Conservation (phyloP, 1,139 yeast genomes). For the Sugiyamaella novakii region DNA sequence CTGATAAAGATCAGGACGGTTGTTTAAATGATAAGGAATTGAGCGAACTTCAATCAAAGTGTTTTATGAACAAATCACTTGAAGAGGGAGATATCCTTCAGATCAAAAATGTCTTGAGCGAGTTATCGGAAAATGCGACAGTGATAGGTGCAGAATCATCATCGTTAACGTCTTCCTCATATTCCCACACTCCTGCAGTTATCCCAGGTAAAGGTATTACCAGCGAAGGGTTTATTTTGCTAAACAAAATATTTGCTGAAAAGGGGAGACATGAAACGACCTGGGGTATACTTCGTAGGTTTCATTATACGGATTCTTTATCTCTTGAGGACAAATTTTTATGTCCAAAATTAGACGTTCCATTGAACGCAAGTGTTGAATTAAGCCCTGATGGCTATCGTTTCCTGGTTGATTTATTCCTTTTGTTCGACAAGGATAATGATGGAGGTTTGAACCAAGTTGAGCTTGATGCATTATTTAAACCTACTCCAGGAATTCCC, state of each 20-base stretch:
- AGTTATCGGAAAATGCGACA: conserved; percentile 18
- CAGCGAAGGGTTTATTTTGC: conserved; percentile 69
- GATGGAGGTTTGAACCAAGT: conserved; percentile 87
- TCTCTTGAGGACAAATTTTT: conserved; percentile 78
- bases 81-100: conserved; percentile 55
- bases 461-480: conserved; percentile 69
- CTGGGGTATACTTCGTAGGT: conserved; percentile 89
- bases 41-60: conserved; percentile 64
- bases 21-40: conserved; percentile 70
- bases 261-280: conserved; percentile 93
- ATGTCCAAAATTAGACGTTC: conserved; percentile 75
- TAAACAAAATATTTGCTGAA: conserved; percentile 83
- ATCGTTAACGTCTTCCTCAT: too few relatives aligned
- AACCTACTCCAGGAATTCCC: conserved; percentile 93
- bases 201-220: conserved; percentile 57
- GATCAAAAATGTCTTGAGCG: conserved; percentile 46
- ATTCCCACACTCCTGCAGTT: conserved; percentile 32
- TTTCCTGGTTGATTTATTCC: conserved; percentile 84
- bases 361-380: conserved; percentile 79
- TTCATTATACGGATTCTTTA: conserved; percentile 87
- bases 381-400: conserved; percentile 91
- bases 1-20: conserved; percentile 92
- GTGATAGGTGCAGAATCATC: too few relatives aligned
- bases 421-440: conserved; percentile 86
- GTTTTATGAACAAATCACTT: conserved; percentile 61